Percentiles rank a stretch among this genome's conserved stretches.
phyloP scores from a whole-genome alignment of 2,329 filamentous ascomycete genomes.

The Botrytis aclada region DNA sequence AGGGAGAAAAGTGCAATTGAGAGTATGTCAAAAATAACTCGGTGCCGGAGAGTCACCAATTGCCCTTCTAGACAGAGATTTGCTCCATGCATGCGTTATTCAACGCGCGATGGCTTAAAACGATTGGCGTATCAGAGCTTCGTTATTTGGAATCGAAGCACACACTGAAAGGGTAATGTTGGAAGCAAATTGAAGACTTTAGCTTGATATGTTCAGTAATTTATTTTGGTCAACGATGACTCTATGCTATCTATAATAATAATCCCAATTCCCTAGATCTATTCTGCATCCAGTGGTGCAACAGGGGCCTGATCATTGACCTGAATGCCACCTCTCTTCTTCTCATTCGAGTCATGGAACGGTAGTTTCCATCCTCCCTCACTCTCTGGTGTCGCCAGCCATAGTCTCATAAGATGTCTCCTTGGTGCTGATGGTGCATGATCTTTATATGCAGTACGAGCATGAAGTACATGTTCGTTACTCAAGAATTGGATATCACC shows the following conservation, averaged over 20 bases:
- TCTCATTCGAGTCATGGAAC: constrained; percentile 75
- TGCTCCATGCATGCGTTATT: neutral
- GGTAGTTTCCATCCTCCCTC: constrained; percentile 86
- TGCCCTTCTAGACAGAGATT: neutral
- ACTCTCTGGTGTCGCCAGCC: constrained; percentile 75
- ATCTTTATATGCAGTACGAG: constrained; percentile 76
- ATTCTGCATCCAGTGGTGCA: constrained; percentile 76
- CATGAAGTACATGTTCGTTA: constrained; percentile 78
- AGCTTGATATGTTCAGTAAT: too few species aligned
- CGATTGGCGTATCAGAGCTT: neutral
- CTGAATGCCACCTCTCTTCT: constrained; percentile 86
- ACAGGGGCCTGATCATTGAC: constrained; percentile 76
- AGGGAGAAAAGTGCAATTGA: neutral
- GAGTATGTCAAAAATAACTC: neutral
- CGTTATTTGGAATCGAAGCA: neutral
- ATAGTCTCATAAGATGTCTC: constrained; percentile 77
- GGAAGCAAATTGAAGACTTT: neutral
- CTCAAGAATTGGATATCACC: constrained; percentile 86
- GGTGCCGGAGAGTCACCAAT: neutral
- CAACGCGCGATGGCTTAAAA: neutral
- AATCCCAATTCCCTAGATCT: constrained; percentile 28
- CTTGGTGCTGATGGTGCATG: constrained; percentile 64
- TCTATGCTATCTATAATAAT: constrained; percentile 12
- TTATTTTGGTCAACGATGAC: neutral
- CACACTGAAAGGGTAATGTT: neutral